phyloP scores from a whole-genome alignment of 2,329 filamentous ascomycete species.

The Aspergillus pseudoviridinutans region DNA sequence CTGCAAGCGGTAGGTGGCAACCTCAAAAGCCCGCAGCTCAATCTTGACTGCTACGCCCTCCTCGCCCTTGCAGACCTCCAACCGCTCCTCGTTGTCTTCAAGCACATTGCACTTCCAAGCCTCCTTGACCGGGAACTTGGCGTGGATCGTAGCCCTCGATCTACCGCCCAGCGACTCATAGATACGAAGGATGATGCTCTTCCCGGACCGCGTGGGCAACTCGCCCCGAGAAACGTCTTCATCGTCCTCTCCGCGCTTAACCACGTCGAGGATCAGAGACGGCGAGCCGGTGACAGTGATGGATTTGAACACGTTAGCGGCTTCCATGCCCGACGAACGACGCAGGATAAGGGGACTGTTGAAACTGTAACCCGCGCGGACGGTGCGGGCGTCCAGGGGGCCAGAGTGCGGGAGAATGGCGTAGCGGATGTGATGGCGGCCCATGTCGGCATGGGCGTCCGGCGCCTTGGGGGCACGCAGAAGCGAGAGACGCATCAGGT shows the following conservation, averaged over 20 bases:
- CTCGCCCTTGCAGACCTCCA: conserved; percentile 46
- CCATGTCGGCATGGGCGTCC: conserved; percentile 93
- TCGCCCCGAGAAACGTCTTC: conserved; percentile 60
- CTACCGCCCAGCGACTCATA: conserved; percentile 87
- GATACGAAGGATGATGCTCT: conserved; percentile 76
- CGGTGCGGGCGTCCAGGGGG: conserved; percentile 64
- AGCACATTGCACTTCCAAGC: conserved; percentile 81
- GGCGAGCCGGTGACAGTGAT: conserved; percentile 64
- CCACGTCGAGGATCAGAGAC: conserved; percentile 75
- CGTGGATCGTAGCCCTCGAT: conserved; percentile 65
- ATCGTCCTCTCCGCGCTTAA: conserved; percentile 92
- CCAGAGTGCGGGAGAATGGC: conserved; percentile 84
- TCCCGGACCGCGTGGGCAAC: conserved; percentile 63
- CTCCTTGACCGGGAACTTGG: conserved; percentile 66
- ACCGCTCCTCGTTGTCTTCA: conserved; percentile 75
- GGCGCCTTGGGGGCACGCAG: conserved; percentile 87
- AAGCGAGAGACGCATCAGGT: conserved; percentile 82
- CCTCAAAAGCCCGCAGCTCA: conserved; percentile 74
- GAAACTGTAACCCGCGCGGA: conserved; percentile 83
- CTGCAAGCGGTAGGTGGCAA: conserved; percentile 71
- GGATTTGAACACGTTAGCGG: conserved; percentile 42
- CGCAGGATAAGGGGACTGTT: conserved; percentile 72
- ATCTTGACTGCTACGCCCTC: conserved; percentile 52
- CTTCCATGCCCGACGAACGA: conserved; percentile 27
- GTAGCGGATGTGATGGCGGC: conserved; percentile 79